phyloP scores from a whole-genome alignment of 2,329 filamentous ascomycete species.

The Clonostachys rhizophaga region DNA sequence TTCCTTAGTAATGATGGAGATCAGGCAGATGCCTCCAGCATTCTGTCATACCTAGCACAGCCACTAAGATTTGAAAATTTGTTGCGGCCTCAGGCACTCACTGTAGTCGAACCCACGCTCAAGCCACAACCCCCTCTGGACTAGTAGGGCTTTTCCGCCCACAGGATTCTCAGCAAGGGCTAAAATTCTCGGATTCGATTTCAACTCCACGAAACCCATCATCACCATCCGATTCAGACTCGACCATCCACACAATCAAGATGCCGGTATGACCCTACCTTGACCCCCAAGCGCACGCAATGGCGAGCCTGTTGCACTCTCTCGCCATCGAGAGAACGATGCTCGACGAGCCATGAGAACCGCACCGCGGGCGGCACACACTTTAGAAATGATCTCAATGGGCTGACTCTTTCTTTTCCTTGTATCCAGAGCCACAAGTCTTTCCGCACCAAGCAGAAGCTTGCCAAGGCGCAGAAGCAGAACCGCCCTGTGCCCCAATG shows the following conservation, averaged over 20 bases:
- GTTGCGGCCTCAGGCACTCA: not conserved
- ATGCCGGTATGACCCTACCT: slow-evolving; percentile 30
- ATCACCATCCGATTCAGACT: slow-evolving; percentile 22
- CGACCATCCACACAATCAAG: slow-evolving; percentile 29
- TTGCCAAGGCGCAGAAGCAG: slow-evolving; percentile 99
- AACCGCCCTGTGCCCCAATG: slow-evolving; percentile 99
- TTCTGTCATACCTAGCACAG: not conserved
- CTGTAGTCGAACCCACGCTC: not conserved
- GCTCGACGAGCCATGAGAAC: not conserved
- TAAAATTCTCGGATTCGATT: slow-evolving; percentile 22
- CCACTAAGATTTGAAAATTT: not conserved
- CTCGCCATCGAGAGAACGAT: not conserved
- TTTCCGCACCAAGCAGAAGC: slow-evolving; percentile 99
- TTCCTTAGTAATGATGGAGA: no score
- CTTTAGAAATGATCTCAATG: no score
- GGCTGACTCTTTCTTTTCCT: slow-evolving; percentile 4
- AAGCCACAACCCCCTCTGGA: not conserved
- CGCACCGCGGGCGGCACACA: no score
- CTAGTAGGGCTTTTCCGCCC: slow-evolving; percentile 25
- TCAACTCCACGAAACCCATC: slow-evolving; percentile 21
- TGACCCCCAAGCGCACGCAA: slow-evolving; percentile 2
- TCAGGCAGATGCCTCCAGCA: not conserved
- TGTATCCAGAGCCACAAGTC: slow-evolving; percentile 88
- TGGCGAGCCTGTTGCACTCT: not conserved
- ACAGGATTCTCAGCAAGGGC: slow-evolving; percentile 12